Evolutionary conservation across 2,329 filamentous ascomycete genomes (phyloP), one percentile per base, ranked within the genome.

Genomic region (Microcyclospora pomicola): DNA sequence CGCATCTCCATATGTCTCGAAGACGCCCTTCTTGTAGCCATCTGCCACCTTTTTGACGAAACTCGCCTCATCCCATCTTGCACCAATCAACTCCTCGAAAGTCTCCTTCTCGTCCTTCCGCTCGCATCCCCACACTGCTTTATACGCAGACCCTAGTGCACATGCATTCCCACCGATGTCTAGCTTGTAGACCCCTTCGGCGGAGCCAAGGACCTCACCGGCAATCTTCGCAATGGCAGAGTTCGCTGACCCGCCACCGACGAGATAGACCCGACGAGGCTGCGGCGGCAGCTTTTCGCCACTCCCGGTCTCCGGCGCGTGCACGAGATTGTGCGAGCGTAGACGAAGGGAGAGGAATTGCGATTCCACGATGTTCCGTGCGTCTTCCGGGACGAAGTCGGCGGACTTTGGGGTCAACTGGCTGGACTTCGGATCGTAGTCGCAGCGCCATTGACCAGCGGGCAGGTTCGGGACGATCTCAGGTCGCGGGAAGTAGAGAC

Each of bases 131-230:
- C 91, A 98, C 0, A 93, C 78, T 11, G 91, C 88, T 65, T 96
- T 96, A 64, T 96, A 95, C 16, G 88, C 88, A 6, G 85, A 85
- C 11, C 91, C 91, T 11, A 96, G 64, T 9, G 88, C 91, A 62
- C 91, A 98, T 2, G 91, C 88, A 63, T 93, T 95, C 16, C 87
- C 86, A 16, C 91, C 88, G 5, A 96, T 85, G 55, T 96, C 87
- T 11, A 98, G 75, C 61, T 81, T 82, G 64, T 85, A 98, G 16
- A 96, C 83, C 15, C 91, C 91, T 45, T 96, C 91, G 2, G 71
- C 73, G 27, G 84, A 84, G 37, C 91, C 91, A 2, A 98, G 73
- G 2, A 96, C 85, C 52, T 94, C 79, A 16, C 86, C 88, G 3
- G 87, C 73, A 34, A 92, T 76, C 41, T 78, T 71, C 5, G 86